Evolutionary conservation across 2,329 filamentous ascomycete genomes (phyloP), one percentile per base, ranked within the genome.

Genomic region (Talaromyces marneffei): DNA sequence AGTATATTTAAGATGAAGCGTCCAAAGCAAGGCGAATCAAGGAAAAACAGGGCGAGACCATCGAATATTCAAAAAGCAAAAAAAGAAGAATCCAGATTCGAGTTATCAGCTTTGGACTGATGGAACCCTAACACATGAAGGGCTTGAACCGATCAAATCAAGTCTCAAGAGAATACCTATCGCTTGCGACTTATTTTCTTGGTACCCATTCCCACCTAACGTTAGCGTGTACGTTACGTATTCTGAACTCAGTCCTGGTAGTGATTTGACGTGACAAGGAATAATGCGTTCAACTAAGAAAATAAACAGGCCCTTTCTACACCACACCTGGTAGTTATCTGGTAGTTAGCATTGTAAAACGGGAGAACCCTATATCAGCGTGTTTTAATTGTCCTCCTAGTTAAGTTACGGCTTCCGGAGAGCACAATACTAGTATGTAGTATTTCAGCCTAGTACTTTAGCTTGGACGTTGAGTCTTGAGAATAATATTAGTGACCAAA

Each of bases 1-100:
- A 33, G 10, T 5, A 35, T 33, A 14, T 9, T 52, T 6, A 3
- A 57, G 23, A 57, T 27, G 27, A 48, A 61, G 54, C 50, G 33
- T 31, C 44, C 54, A 31, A 57, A 33, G 48, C 35, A 61, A 57
- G 35, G 60, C 50, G 60, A 57, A 37, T 37, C 60, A 40, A 57
- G 55, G 56, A 12, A 58, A 60, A 35, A 59, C 53, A 57, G 62
- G 50, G 42, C 54, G 57, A 48, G 46, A 42, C 56, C 57, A 59
- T 52, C 18, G 27, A 33, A 20, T 9, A 35, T 35, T 7, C 40
- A 59, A 62, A 35, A 29, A 55, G 52, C n/a, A n/a, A 37, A 53
- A 23, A 25, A 56, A 56, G 23, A 56, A 35, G 27, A 31, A 52
- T 37, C 37, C 27, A 23, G 35, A 31, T 25, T 53, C 33, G 9